Conservation (phyloP, 495 filamentous ascomycete genomes). For the Annulohypoxylon stygium region DNA sequence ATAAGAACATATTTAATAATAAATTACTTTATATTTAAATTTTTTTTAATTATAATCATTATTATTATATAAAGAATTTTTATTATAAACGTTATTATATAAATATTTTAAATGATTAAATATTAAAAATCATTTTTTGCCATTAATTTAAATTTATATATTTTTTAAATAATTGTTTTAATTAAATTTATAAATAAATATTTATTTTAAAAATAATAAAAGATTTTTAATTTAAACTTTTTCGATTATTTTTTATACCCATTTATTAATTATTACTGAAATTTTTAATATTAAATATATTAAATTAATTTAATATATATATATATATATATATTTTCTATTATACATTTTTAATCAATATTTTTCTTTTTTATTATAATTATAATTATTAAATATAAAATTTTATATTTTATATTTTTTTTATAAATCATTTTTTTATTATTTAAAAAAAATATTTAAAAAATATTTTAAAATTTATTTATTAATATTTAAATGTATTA, state of each 20-base stretch:
- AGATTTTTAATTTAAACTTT: background rate
- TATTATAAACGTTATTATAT: too few species aligned
- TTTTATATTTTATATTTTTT: background rate
- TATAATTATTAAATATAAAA: background rate
- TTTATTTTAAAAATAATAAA: background rate
- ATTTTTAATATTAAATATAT: background rate
- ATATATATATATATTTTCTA: too few species aligned
- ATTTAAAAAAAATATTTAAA: background rate
- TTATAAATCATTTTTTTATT: background rate
- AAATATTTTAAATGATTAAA: background rate
- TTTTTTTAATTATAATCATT: background rate
- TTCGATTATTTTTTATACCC: background rate
- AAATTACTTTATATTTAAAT: background rate
- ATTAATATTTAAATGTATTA: background rate
- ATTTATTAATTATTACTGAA: background rate
- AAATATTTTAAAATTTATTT: background rate
- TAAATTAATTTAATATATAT: background rate
- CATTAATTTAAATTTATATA: background rate
- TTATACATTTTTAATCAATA: background rate
- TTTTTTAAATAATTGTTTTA: background rate
- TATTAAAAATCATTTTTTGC: background rate
- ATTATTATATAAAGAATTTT: background rate
- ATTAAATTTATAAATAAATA: background rate
- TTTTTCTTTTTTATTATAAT: background rate
- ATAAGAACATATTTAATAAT: background rate